Percentiles rank a stretch among this genome's conserved stretches.
These are phyloP conservation scores for Phialemonium atrogriseum DNA, from an alignment of 2,329 filamentous ascomycete genomes.

Conservation along the genomic window DNA sequence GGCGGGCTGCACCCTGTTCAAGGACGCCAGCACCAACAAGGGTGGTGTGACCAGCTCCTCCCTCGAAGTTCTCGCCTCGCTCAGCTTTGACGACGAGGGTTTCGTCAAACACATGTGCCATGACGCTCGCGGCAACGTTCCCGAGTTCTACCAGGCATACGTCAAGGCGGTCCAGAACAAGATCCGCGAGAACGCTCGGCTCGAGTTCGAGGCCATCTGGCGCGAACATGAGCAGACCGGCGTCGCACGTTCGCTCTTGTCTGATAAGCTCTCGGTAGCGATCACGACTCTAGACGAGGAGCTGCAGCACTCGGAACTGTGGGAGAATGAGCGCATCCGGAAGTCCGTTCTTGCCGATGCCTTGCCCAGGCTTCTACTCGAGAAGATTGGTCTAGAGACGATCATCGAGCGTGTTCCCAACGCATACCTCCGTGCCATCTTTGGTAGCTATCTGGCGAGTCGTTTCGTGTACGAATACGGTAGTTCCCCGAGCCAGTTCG, in stretches of 20 bases:
- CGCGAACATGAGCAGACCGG: slow-evolving; percentile 81
- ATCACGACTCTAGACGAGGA: slow-evolving; percentile 98
- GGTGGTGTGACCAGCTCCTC: slow-evolving; percentile 96
- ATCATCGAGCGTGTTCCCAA: slow-evolving; percentile 85
- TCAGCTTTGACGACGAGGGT: slow-evolving; percentile 84
- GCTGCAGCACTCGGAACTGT: slow-evolving; percentile 85
- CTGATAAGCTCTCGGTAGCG: slow-evolving; percentile 80
- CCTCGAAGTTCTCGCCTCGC: slow-evolving; percentile 85
- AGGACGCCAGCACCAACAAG: slow-evolving; percentile 98
- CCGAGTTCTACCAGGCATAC: slow-evolving; percentile 88
- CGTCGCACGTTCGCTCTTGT: slow-evolving; percentile 73
- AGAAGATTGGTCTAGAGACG: slow-evolving; percentile 85
- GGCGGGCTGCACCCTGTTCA: slow-evolving; percentile 92
- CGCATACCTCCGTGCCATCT: slow-evolving; percentile 87
- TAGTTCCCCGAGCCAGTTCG: slow-evolving; percentile 87
- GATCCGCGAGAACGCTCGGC: slow-evolving; percentile 81
- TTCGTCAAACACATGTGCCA: slow-evolving; percentile 96
- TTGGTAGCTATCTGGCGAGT: slow-evolving; percentile 89
- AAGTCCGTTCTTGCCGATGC: slow-evolving; percentile 75
- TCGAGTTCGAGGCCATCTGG: slow-evolving; percentile 99
- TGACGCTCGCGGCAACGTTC: slow-evolving; percentile 60
- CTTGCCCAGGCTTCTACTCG: slow-evolving; percentile 71
- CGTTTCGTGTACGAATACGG: slow-evolving; percentile 96
- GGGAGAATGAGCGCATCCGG: slow-evolving; percentile 74
- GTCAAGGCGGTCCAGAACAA: slow-evolving; percentile 85